Evolutionary conservation across 2,329 filamentous ascomycete genomes (phyloP).

Genomic region (Cercospora sesami): DNA sequence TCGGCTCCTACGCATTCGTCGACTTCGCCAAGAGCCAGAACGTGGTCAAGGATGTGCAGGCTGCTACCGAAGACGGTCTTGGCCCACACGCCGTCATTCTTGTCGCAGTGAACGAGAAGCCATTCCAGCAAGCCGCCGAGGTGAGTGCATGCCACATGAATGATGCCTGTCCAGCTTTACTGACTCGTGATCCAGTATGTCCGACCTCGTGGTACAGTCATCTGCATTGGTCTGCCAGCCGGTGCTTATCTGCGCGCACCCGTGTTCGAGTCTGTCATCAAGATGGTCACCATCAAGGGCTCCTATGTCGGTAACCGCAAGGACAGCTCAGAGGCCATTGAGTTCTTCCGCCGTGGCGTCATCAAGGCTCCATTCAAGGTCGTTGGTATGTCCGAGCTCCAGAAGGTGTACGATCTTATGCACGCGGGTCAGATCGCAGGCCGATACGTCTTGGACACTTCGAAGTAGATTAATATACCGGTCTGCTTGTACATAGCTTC

Average conservation of each 20-base stretch:
- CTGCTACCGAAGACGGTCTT: conserved; percentile 73
- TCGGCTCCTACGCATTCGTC: conserved; percentile 72
- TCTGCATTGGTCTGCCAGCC: conserved; percentile 86
- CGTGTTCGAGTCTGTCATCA: conserved; percentile 82
- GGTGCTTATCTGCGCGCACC: conserved; percentile 77
- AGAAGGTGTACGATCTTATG: conserved; percentile 74
- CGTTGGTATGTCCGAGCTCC: conserved; percentile 75
- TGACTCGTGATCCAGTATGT: conserved; percentile 62
- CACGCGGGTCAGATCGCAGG: conserved; percentile 70
- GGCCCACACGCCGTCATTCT: conserved; percentile 87
- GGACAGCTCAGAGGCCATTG: conserved; percentile 83
- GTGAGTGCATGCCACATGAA: conserved; percentile 25
- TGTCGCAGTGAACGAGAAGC: conserved; percentile 83
- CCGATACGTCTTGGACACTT: conserved; percentile 75
- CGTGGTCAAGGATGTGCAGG: conserved; percentile 80
- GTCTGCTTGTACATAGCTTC: conserved; percentile 19
- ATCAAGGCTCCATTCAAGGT: conserved; percentile 88
- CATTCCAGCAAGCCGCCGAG: conserved; percentile 88
- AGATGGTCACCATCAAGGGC: conserved; percentile 73
- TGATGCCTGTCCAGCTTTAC: conserved; percentile 1
- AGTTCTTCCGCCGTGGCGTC: conserved; percentile 80
- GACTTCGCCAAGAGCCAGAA: conserved; percentile 78
- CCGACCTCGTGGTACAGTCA: conserved; percentile 75
- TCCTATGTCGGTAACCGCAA: conserved; percentile 91
- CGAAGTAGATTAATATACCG: conserved; percentile 49